Evolutionary conservation across 306 rosid species (phyloP).

Genomic region (Quercus alba): DNA sequence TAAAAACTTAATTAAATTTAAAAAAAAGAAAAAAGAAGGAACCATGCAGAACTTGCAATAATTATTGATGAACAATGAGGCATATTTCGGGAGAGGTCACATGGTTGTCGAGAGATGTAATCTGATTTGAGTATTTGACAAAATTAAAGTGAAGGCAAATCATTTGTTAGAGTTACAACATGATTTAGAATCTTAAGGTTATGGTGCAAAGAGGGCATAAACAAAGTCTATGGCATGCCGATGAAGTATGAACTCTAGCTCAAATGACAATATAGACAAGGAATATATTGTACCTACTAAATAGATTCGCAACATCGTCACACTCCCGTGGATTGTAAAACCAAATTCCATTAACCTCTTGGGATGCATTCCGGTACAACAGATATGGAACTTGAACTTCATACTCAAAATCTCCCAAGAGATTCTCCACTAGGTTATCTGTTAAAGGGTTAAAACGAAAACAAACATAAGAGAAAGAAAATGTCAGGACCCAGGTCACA

Average conservation of each 20-base stretch:
- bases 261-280: neutral
- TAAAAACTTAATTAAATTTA: too few species aligned
- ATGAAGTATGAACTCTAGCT: too few species aligned
- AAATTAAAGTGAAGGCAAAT: too few species aligned
- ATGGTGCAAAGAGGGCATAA: too few species aligned
- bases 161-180: too few species aligned
- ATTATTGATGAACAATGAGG: too few species aligned
- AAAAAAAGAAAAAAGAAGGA: neutral
- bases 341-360: slow-evolving; percentile 98
- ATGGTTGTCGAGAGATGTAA: too few species aligned
- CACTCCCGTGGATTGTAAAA: slow-evolving; percentile 90
- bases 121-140: too few species aligned
- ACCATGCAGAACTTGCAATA: neutral
- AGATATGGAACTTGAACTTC: slow-evolving; percentile 89
- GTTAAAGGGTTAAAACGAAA: slow-evolving; percentile 11
- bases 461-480: neutral
- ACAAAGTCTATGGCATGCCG: too few species aligned
- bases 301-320: slow-evolving; percentile 93
- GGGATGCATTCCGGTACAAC: slow-evolving; percentile 82
- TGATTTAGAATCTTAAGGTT: too few species aligned
- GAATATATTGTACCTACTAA: slow-evolving; percentile 52
- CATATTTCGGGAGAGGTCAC: too few species aligned
- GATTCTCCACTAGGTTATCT: slow-evolving; percentile 95
- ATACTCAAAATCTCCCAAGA: slow-evolving; percentile 89
- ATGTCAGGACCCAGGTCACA: neutral